Evolutionary conservation across 2,329 filamentous ascomycete species (phyloP), one percentile per base, ranked within the genome.

Genomic region (Neofusicoccum umdonicola): DNA sequence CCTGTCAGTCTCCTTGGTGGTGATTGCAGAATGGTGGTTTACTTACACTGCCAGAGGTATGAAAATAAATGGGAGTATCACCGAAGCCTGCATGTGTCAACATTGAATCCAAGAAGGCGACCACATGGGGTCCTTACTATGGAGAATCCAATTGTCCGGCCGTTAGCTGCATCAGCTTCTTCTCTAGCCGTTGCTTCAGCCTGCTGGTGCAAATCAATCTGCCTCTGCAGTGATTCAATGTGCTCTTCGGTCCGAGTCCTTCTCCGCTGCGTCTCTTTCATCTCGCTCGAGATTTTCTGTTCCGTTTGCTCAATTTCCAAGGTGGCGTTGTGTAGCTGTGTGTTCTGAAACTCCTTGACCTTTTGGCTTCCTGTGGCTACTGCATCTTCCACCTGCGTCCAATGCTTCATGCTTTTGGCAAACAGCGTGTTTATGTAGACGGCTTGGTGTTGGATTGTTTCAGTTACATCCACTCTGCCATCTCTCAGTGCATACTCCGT

Each of bases 281-380:
- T 60, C 27, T 60, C 42, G 2, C 12, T 13, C 9, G 27, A 27
- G 1, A 60, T 47, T 2, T 19, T 48, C 9, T 37, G 9, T 15
- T 60, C 56, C 8, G 56, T 39, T 11, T n/a, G n/a, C 31, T 60
- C 42, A 0, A 60, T 45, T 9, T 60, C 56, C 9, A 13, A 3
- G 9, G 42, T 60, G 2, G 56, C 4, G 5, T 37, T 17, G 15
- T 60, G 42, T 4, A 60, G 41, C n/a, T 47, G 41, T 5, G 56
- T 60, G 42, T 60, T 27, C 12, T 60, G 41, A 3, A 60, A 60
- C 11, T 60, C 56, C n/a, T 60, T 60, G 27, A 37, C 56, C 37
- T 35, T 37, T 9, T 60, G 56, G n/a, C 56, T 60, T 9, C 41
- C 44, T 2, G 31, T 22, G 11, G 56, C 56, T n/a, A 60, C 56